These are phyloP conservation scores for Pleurotus cornucopiae DNA, from an alignment of 768 basidiomycete species.

Conservation along the genomic window DNA sequence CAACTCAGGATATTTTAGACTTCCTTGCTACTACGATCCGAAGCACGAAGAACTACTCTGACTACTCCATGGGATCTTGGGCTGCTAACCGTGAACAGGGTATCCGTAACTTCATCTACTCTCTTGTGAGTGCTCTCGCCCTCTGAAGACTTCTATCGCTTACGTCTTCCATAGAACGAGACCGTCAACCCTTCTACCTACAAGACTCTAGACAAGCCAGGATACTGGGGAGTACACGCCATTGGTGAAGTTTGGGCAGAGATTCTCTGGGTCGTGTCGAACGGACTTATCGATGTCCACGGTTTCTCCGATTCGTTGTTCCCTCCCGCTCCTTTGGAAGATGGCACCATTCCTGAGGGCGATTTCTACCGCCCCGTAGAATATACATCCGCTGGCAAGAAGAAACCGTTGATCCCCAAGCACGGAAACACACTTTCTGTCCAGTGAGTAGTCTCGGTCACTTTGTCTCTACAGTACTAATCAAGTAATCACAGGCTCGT, in stretches of 20 bases:
- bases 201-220: slow-evolving; percentile 90
- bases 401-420: slow-evolving; percentile 71
- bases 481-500: slow-evolving; percentile 49
- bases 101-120: slow-evolving; percentile 89
- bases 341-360: slow-evolving; percentile 61
- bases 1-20: slow-evolving; percentile 31
- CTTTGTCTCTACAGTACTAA: neutral
- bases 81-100: slow-evolving; percentile 74
- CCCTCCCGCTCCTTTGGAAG: slow-evolving; percentile 66
- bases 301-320: slow-evolving; percentile 76
- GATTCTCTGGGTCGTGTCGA: slow-evolving; percentile 78
- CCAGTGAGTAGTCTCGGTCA: slow-evolving; percentile 40
- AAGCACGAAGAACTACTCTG: slow-evolving; percentile 66
- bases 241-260: slow-evolving; percentile 96
- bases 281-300: slow-evolving; percentile 74
- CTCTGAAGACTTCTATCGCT: neutral
- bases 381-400: slow-evolving; percentile 27
- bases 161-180: slow-evolving; percentile 34
- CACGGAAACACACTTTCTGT: slow-evolving; percentile 86
- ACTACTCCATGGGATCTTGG: slow-evolving; percentile 94
- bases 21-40: slow-evolving; percentile 87
- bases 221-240: slow-evolving; percentile 91
- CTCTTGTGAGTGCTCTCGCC: slow-evolving; percentile 37
- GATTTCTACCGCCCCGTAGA: slow-evolving; percentile 65
- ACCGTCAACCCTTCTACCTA: slow-evolving; percentile 87